Base-by-base conservation (phyloP, 176 grass and related monocot species). In the Oryza coarctata region DNA sequence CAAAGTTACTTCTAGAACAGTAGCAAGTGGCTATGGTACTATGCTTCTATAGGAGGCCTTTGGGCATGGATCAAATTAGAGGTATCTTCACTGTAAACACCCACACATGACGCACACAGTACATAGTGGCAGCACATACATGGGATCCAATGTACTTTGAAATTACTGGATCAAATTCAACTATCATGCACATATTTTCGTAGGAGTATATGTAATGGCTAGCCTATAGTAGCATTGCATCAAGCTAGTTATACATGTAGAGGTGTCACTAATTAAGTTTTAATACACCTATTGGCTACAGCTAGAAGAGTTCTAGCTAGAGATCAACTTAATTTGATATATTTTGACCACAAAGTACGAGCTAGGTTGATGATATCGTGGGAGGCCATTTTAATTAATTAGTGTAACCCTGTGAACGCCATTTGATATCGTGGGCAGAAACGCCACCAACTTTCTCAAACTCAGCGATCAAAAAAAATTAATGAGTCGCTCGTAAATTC, bases 361-460 rank as follows among this genome's bases (percentile, higher is more conserved):
- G 50, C 50, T 55, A 55, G 15, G 1, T 52, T 52, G 55, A 25
- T 60, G 22, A 23, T 60, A n/a, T n/a, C n/a, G n/a, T n/a, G n/a
- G n/a, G n/a, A n/a, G 55, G 1, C 55, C 2, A 11, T 9, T 55
- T 55, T 18, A 22, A 6, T 55, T 55, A 55, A 60, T 25, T 9
- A 22, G 49, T 22, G 49, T 6, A 60, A 25, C 50, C 18, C 50
- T 55, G 18, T 55, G 17, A 20, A 22, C 50, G 20, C 47, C 15
- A 55, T 6, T 55, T 55, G 9, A 25, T 25, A 25, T 25, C 2
- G 8, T 32, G 23, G n/a, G 1, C 60, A 49, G 43, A 9, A 47
- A 78, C 10, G 40, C 39, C 79, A 83, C 41, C 20, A 72, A 44
- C 58, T 65, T 44, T 78, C 44, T 83, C 86, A 74, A 65, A 74